These are phyloP conservation scores for Haplographium delicatum DNA, from an alignment of 495 filamentous ascomycete species.

Conservation along the genomic window DNA sequence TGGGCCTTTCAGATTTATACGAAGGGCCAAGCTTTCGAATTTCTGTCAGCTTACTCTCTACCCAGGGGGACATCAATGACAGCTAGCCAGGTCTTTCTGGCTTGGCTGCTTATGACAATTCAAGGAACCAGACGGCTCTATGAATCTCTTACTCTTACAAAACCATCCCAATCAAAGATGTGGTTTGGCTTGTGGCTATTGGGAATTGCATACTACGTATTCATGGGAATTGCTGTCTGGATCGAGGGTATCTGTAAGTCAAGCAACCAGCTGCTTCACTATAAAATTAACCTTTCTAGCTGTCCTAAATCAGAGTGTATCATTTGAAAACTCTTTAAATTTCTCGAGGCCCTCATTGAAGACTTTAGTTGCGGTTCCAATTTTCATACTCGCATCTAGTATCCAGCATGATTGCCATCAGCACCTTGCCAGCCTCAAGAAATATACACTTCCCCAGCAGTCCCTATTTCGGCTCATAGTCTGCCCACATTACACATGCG, in stretches of 20 bases:
- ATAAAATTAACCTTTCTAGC: slow-evolving; percentile 7
- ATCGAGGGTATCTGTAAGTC: slow-evolving; percentile 72
- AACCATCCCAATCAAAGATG: slow-evolving; percentile 65
- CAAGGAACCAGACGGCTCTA: slow-evolving; percentile 72
- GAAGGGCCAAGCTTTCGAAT: slow-evolving; percentile 45
- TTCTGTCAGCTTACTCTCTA: slow-evolving; percentile 34
- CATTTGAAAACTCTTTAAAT: slow-evolving; percentile 1
- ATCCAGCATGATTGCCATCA: slow-evolving; percentile 77
- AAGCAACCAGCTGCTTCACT: background rate
- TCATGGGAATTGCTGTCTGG: slow-evolving; percentile 71
- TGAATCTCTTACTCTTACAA: slow-evolving; percentile 61
- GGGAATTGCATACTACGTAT: slow-evolving; percentile 77
- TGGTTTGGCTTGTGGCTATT: slow-evolving; percentile 72
- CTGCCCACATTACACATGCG: slow-evolving; percentile 89
- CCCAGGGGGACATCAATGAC: slow-evolving; percentile 44
- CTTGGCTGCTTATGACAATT: slow-evolving; percentile 63
- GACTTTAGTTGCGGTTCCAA: slow-evolving; percentile 52
- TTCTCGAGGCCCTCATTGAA: slow-evolving; percentile 44
- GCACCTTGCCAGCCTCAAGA: slow-evolving; percentile 73
- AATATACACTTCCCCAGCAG: slow-evolving; percentile 69
- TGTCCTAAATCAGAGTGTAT: slow-evolving; percentile 1
- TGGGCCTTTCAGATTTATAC: slow-evolving; percentile 66
- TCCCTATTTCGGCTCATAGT: slow-evolving; percentile 64
- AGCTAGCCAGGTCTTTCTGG: slow-evolving; percentile 58
- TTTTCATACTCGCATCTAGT: slow-evolving; percentile 70